Evolutionary conservation across 192 early-diverging fungal species (phyloP), one percentile per base, ranked within the genome.

Genomic region (Lunasporangiospora selenospora): DNA sequence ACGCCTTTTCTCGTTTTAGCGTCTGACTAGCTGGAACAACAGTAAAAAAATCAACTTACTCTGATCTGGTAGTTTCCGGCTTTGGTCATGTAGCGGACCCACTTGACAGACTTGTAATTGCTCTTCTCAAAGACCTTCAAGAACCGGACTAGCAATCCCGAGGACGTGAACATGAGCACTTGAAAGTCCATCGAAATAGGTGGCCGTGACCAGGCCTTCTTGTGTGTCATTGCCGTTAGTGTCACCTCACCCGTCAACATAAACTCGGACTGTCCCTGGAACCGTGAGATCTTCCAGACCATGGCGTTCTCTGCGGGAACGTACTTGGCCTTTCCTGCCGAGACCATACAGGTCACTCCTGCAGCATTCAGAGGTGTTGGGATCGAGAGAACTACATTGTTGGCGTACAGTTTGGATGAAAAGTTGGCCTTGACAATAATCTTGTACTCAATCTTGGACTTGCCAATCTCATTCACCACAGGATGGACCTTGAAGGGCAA

Each of bases 11-110:
- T n/a, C n/a, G n/a, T n/a, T n/a, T n/a, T n/a, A n/a, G n/a, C n/a
- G n/a, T n/a, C n/a, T n/a, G n/a, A n/a, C n/a, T n/a, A n/a, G n/a
- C n/a, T n/a, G n/a, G n/a, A n/a, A n/a, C 45, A 47, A 26, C 11
- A 13, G 11, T 3, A 51, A 19, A 33, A 11, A 6, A 2, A 23
- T 41, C 36, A 50, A 55, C 69, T 75, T 80, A 85, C 83, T 55
- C 83, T 59, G 33, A 94, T 88, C 62, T 94, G 93, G 75, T 94
- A 94, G 23, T 84, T 84, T n/a, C 92, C 93, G 4, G 97, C 95
- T 63, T 96, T 95, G 38, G 97, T 96, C 92, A 97, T 93, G 78
- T 99, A 99, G 37, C 97, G 85, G 11, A 99, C 97, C 97, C 97
- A 99, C 81, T 99, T 99, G 42, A 99, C 94, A 73, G 91, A 92